These are phyloP conservation scores for Porphyrellus cyaneotinctus DNA, from an alignment of 768 basidiomycete species.

Conservation along the genomic window DNA sequence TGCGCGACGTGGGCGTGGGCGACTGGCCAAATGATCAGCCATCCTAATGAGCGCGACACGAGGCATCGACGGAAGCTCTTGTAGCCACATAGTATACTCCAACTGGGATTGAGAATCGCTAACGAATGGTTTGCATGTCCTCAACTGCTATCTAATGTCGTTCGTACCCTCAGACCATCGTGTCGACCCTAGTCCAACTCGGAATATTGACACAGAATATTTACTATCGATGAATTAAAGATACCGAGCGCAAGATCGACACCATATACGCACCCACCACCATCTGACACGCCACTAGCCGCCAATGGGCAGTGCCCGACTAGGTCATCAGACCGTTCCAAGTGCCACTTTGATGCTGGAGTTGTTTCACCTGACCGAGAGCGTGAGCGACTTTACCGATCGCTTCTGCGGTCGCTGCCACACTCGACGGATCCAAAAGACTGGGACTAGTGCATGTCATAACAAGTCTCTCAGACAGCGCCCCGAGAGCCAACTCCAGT, in stretches of 20 bases:
- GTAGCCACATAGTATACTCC: neutral
- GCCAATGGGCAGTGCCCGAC: neutral
- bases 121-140: neutral
- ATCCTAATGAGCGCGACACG: constrained; percentile 7
- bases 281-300: constrained; percentile 16
- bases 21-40: constrained; percentile 3
- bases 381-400: constrained; percentile 64
- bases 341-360: constrained; percentile 39
- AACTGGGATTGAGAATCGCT: neutral
- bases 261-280: constrained; percentile 1
- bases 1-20: constrained; percentile 26
- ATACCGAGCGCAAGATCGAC: neutral
- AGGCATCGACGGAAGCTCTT: neutral
- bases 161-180: neutral
- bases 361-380: constrained; percentile 52
- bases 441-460: constrained; percentile 37
- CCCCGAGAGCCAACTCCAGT: constrained; percentile 50
- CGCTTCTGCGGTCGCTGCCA: constrained; percentile 62
- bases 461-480: constrained; percentile 49
- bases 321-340: constrained; percentile 15
- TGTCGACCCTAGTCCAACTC: neutral
- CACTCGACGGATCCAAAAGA: constrained; percentile 43
- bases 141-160: neutral
- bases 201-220: neutral
- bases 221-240: neutral